A percentile compares a stretch with the other conserved stretches of the same genome.
Evolutionary conservation across 495 filamentous ascomycete species (phyloP).

Genomic region (Hypoxylon crocopeplum): DNA sequence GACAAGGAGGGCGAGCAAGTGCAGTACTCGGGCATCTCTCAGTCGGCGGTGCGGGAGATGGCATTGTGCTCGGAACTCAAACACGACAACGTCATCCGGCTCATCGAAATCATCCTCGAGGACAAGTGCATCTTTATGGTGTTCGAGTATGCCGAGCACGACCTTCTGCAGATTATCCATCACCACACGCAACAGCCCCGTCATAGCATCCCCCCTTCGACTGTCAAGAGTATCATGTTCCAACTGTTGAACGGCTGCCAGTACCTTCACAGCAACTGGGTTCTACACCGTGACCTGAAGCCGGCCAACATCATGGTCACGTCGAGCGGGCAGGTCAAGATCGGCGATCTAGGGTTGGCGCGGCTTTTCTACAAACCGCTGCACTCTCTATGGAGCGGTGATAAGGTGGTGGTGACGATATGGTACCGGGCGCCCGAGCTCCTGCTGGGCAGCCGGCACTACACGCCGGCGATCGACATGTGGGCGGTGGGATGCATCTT

Average conservation of each 20-base stretch:
- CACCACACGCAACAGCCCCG: conserved; percentile 90
- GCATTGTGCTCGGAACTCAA: conserved; percentile 92
- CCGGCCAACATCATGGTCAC: conserved; percentile 99
- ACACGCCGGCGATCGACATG: conserved; percentile 94
- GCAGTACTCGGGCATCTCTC: conserved; percentile 96
- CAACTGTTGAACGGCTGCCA: conserved; percentile 93
- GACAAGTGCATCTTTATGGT: conserved; percentile 99
- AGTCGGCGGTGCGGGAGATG: conserved; percentile 98
- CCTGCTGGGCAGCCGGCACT: conserved; percentile 87
- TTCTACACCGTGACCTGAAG: conserved; percentile 94
- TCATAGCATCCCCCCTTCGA: conserved; percentile 84
- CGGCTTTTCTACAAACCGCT: conserved; percentile 93
- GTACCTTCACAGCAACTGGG: conserved; percentile 97
- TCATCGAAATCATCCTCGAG: conserved; percentile 96
- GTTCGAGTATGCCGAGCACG: conserved; percentile 98
- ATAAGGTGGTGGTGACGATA: conserved; percentile 99
- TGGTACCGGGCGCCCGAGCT: conserved; percentile 98
- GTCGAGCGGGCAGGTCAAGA: conserved; percentile 83
- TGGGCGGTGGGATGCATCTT: conserved; percentile 99
- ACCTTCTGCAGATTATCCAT: conserved; percentile 97
- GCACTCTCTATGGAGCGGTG: conserved; percentile 87
- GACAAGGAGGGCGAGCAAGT: conserved; percentile 96
- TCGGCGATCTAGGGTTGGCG: conserved; percentile 91
- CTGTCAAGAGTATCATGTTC: conserved; percentile 90
- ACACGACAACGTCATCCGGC: conserved; percentile 87